Base-by-base conservation (phyloP, 495 filamentous ascomycete species). In the Hypoxylon cercidicola region DNA sequence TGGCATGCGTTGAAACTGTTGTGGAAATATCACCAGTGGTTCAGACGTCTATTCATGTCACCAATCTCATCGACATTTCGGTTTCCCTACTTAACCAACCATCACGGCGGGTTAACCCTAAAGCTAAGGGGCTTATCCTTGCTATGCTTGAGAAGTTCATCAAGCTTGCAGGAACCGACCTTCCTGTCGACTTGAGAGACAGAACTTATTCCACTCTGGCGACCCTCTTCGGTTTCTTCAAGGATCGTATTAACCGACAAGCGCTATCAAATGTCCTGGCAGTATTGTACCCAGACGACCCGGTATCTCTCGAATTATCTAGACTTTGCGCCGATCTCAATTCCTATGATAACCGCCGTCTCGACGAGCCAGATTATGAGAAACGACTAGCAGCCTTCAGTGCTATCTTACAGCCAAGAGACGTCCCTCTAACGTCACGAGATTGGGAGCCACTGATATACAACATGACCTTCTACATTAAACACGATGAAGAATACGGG, bases 401-500 rank as follows among this genome's bases (percentile, higher is more conserved):
- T 53, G 72, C 77, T 4, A 87, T 98, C 67, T 91, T 88, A 41
- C 85, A 87, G 23, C 73, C 79, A 3, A 69, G 77, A 48, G 77
- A 80, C 34, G 64, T 60, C 1, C 78, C 75, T 0, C 85, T 93
- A 34, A 89, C 82, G 3, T 73, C 87, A n/a, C 86, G 85, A 60
- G 90, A 96, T 69, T 99, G 95, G 96, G 83, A 85, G 57, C 93
- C 96, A n/a, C 78, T 98, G 28, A 72, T 98, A 1, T 89, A 89
- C 76, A 98, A 98, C 70, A 88, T 97, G 83, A 81, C 97, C 1
- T 97, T 87, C 77, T 94, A 89, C 69, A 88, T 97, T 66, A 89
- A 86, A 68, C 89, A 96, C 68, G 87, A 89, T 40, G 93, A 97
- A 49, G 95, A 99, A 69, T 84, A 95, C 52, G 89, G 90, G 39